Percentiles rank a stretch among this genome's conserved stretches.
Conservation (phyloP, 2,329 filamentous ascomycete species). For the Stemphylium beticola region DNA sequence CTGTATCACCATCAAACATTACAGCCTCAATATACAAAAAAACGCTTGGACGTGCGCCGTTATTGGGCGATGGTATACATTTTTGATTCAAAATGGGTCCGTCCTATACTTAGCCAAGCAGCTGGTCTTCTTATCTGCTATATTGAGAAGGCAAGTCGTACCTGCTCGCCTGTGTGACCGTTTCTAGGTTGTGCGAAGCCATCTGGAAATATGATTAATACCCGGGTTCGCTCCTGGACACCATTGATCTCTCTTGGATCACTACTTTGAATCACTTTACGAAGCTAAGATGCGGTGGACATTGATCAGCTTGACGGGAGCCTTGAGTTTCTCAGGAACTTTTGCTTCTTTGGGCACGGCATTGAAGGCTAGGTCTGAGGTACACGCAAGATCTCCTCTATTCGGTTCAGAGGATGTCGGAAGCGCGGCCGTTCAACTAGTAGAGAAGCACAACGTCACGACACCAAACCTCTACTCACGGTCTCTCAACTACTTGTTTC, state of each 20-base stretch:
- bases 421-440: conserved; percentile 1
- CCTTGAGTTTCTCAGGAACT: conserved; percentile 23
- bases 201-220: conserved; percentile 18
- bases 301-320: conserved; percentile 18
- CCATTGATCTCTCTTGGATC: neutral
- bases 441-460: conserved; percentile 23
- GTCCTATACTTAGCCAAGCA: conserved; percentile 12
- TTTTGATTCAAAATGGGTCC: conserved; percentile 15
- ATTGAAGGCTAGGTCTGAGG: conserved; percentile 11
- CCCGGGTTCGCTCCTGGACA: neutral
- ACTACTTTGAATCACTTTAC: neutral
- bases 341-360: conserved; percentile 17
- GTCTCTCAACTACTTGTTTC: conserved; percentile 18
- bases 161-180: conserved; percentile 1
- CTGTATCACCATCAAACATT: conserved; percentile 15
- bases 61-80: conserved; percentile 13
- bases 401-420: neutral
- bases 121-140: conserved; percentile 17
- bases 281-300: conserved; percentile 29
- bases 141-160: conserved; percentile 12
- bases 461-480: conserved; percentile 17
- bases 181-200: conserved; percentile 1
- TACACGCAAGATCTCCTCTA: neutral
- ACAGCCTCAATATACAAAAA: conserved; percentile 8
- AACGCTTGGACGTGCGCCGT: conserved; percentile 15